phyloP scores from a whole-genome alignment of 495 filamentous ascomycete species.

The Lepraria neglecta region DNA sequence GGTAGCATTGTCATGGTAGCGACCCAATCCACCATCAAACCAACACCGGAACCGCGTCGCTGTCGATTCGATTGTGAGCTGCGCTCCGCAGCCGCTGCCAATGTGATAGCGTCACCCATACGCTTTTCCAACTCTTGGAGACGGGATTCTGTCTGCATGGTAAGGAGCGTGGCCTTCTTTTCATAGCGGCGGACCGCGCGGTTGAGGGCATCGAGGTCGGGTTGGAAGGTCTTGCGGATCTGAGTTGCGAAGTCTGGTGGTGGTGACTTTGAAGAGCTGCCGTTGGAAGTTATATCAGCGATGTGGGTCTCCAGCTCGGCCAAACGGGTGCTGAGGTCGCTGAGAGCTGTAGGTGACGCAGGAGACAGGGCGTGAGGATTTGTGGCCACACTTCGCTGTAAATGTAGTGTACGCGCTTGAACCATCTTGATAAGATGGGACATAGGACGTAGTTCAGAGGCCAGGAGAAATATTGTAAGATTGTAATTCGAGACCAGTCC shows the following conservation, averaged over 20 bases:
- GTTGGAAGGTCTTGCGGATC: conserved; percentile 59
- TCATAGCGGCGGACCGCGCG: conserved; percentile 91
- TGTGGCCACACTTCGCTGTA: conserved; percentile 66
- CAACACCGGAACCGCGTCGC: conserved; percentile 19
- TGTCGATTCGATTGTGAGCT: conserved; percentile 28
- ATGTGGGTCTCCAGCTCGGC: conserved; percentile 63
- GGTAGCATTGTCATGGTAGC: conserved; percentile 17
- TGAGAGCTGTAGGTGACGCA: conserved; percentile 40
- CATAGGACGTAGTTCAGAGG: conserved; percentile 74
- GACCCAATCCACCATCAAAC: conserved; percentile 30
- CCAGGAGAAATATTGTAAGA: conserved; percentile 86
- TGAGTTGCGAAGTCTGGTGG: conserved; percentile 49
- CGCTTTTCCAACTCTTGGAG: conserved; percentile 62
- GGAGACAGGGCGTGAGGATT: conserved; percentile 41
- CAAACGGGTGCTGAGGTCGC: conserved; percentile 57
- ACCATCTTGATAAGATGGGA: conserved; percentile 76
- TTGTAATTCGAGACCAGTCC: conserved; percentile 87
- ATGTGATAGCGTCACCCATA: conserved; percentile 67
- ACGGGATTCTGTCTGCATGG: conserved; percentile 67
- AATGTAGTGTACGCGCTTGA: conserved; percentile 68
- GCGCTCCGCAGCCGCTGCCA: conserved; percentile 69
- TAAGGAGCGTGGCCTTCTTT: conserved; percentile 68
- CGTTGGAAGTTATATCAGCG: conserved; percentile 36
- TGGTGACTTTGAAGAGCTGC: conserved; percentile 21
- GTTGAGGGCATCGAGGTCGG: conserved; percentile 82